A percentile compares a stretch with the other conserved stretches of the same genome.
Conservation (phyloP, 176 grass and related monocot species). For the Tuctoria greenei region DNA sequence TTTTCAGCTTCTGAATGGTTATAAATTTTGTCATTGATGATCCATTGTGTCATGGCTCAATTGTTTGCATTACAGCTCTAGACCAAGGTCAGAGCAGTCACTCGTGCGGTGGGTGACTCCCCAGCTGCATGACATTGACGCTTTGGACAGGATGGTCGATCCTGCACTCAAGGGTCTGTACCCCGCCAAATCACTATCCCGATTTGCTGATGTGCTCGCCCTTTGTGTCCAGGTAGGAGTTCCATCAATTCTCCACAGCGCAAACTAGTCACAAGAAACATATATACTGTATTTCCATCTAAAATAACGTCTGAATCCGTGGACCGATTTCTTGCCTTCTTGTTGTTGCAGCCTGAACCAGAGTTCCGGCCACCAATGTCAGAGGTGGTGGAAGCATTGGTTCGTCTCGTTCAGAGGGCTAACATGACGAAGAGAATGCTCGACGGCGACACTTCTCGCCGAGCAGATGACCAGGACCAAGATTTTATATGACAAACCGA, state of each 20-base stretch:
- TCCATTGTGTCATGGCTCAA: neutral
- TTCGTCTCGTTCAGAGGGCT: slow-evolving; percentile 75
- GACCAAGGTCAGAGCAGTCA: slow-evolving; percentile 58
- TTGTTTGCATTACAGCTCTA: slow-evolving; percentile 47
- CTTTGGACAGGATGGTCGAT: slow-evolving; percentile 76
- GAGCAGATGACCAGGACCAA: slow-evolving; percentile 47
- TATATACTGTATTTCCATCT: neutral
- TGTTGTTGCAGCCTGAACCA: slow-evolving; percentile 52
- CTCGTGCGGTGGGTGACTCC: slow-evolving; percentile 68
- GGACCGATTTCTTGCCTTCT: neutral
- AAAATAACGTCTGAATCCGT: slow-evolving; percentile 2
- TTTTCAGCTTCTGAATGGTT: neutral
- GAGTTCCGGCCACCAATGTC: slow-evolving; percentile 85
- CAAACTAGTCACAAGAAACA: neutral
- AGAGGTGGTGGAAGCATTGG: slow-evolving; percentile 73
- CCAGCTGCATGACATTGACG: slow-evolving; percentile 79
- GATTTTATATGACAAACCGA: slow-evolving; percentile 45
- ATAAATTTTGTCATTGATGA: slow-evolving; percentile 14
- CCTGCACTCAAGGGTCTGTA: slow-evolving; percentile 69
- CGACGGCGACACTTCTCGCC: slow-evolving; percentile 44
- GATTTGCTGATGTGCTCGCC: slow-evolving; percentile 69
- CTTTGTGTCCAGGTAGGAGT: slow-evolving; percentile 70
- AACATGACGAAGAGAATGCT: slow-evolving; percentile 73
- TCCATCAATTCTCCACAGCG: neutral
- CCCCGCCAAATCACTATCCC: slow-evolving; percentile 75